A percentile compares a stretch with the other conserved stretches of the same genome.
Conservation (phyloP, 768 basidiomycete species). For the Daedaleopsis nitida region DNA sequence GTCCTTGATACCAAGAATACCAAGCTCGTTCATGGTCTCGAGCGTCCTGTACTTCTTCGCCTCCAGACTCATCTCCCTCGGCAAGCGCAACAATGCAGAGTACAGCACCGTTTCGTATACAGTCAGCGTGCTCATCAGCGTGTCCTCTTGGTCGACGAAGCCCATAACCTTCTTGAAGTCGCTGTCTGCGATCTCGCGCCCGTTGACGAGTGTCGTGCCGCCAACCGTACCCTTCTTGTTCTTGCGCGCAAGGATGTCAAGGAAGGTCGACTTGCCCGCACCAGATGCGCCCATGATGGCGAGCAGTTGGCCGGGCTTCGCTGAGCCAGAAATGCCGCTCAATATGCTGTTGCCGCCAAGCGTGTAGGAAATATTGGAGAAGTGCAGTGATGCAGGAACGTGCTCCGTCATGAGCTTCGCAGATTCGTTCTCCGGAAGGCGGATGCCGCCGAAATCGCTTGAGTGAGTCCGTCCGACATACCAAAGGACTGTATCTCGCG, state of each 20-base stretch:
- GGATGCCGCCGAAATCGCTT: slow-evolving; percentile 70
- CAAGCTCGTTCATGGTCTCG: slow-evolving; percentile 96
- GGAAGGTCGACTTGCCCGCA: slow-evolving; percentile 93
- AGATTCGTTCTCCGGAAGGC: slow-evolving; percentile 79
- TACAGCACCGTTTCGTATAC: slow-evolving; percentile 98
- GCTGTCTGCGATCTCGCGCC: slow-evolving; percentile 68
- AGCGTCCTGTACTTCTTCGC: slow-evolving; percentile 95
- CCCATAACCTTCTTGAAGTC: slow-evolving; percentile 88
- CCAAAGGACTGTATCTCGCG: slow-evolving; percentile 66
- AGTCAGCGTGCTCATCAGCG: slow-evolving; percentile 93
- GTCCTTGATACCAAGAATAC: slow-evolving; percentile 89
- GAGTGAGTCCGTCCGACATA: slow-evolving; percentile 79
- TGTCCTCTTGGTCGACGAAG: slow-evolving; percentile 98
- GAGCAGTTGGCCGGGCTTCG: slow-evolving; percentile 87
- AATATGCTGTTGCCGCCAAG: slow-evolving; percentile 70
- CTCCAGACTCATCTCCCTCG: slow-evolving; percentile 91
- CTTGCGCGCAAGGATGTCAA: slow-evolving; percentile 94
- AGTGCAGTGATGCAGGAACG: slow-evolving; percentile 92
- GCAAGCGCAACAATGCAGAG: slow-evolving; percentile 86
- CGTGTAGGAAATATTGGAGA: slow-evolving; percentile 80
- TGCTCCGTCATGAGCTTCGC: slow-evolving; percentile 91
- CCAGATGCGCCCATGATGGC: slow-evolving; percentile 98
- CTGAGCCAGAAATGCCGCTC: slow-evolving; percentile 78
- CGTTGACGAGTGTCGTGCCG: slow-evolving; percentile 85
- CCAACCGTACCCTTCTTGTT: slow-evolving; percentile 76